A percentile compares a stretch with the other conserved stretches of the same genome.
Evolutionary conservation across 345 rosid genomes (phyloP).

Genomic region (Hypericum perforatum): DNA sequence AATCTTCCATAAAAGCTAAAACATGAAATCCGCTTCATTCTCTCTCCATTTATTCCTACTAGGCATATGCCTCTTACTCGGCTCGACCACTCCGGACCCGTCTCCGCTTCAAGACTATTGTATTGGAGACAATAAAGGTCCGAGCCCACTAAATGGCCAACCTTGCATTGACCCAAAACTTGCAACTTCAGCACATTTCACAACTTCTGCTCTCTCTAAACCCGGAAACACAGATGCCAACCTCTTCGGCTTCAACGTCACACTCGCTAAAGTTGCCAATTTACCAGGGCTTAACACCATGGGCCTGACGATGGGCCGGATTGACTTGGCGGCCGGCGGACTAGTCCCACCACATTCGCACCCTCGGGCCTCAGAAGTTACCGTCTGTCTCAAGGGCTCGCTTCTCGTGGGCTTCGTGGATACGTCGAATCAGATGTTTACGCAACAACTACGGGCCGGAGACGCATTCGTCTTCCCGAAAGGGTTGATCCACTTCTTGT

Average conservation of each 20-base stretch:
- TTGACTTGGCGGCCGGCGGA: slow-evolving; percentile 37
- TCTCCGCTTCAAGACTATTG: slow-evolving; percentile 73
- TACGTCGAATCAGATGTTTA: slow-evolving; percentile 37
- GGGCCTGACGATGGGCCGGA: slow-evolving; percentile 60
- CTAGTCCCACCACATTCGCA: slow-evolving; percentile 49
- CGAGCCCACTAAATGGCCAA: slow-evolving; percentile 31
- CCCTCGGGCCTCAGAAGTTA: slow-evolving; percentile 74
- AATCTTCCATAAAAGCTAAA: not conserved
- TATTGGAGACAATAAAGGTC: slow-evolving; percentile 34
- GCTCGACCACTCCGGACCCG: slow-evolving; percentile 42
- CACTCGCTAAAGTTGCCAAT: slow-evolving; percentile 33
- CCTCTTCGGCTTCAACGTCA: slow-evolving; percentile 47
- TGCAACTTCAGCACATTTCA: slow-evolving; percentile 34
- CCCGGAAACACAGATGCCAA: slow-evolving; percentile 35
- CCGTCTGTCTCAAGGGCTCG: slow-evolving; percentile 42
- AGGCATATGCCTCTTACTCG: slow-evolving; percentile 23
- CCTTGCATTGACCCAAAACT: slow-evolving; percentile 45
- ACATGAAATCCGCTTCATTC: slow-evolving; percentile 12
- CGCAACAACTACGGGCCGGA: slow-evolving; percentile 42
- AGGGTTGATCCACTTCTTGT: slow-evolving; percentile 54
- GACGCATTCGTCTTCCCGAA: slow-evolving; percentile 65
- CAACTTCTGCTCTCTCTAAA: slow-evolving; percentile 46
- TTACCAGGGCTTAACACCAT: slow-evolving; percentile 67
- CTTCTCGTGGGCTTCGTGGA: slow-evolving; percentile 58
- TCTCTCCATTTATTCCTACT: slow-evolving; percentile 12